A percentile compares a stretch with the other conserved stretches of the same genome.
Conservation (phyloP, 441 rosid genomes). For the Gossypium gossypioides region DNA sequence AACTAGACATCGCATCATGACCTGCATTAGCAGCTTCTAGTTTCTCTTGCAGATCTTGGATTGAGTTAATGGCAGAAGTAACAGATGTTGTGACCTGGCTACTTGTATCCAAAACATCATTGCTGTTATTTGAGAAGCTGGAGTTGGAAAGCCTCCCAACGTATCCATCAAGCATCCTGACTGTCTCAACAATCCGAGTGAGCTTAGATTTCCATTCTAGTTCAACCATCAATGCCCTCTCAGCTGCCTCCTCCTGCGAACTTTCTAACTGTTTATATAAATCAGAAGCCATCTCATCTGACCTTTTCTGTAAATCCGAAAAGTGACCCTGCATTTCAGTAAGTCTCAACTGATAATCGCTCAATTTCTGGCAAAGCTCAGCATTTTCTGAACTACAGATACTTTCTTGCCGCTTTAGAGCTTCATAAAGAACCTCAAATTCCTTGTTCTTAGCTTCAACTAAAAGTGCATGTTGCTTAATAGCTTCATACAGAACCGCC, state of each 20-base stretch:
- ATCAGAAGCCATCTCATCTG: constrained; percentile 36
- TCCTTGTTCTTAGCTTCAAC: constrained; percentile 38
- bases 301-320: constrained; percentile 41
- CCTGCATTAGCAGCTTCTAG: constrained; percentile 38
- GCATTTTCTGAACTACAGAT: constrained; percentile 41
- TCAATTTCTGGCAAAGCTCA: constrained; percentile 42
- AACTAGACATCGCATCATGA: constrained; percentile 33
- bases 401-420: constrained; percentile 33
- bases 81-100: constrained; percentile 44
- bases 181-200: constrained; percentile 42
- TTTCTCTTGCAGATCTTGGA: constrained; percentile 53
- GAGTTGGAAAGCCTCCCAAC: constrained; percentile 27
- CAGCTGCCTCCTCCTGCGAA: constrained; percentile 46
- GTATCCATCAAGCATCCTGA: constrained; percentile 53
- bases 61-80: constrained; percentile 44
- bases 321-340: constrained; percentile 50
- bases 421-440: constrained; percentile 43
- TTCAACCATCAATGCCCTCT: constrained; percentile 44
- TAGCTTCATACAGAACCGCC: constrained; percentile 53
- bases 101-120: constrained; percentile 34
- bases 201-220: constrained; percentile 42
- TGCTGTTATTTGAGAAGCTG: constrained; percentile 21
- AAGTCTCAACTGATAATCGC: constrained; percentile 31
- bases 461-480: constrained; percentile 40
- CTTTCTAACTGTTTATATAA: constrained; percentile 47